A percentile compares a stretch with the other conserved stretches of the same genome.
Evolutionary conservation across 2,329 filamentous ascomycete species (phyloP).

Genomic region (Balansia obtecta): DNA sequence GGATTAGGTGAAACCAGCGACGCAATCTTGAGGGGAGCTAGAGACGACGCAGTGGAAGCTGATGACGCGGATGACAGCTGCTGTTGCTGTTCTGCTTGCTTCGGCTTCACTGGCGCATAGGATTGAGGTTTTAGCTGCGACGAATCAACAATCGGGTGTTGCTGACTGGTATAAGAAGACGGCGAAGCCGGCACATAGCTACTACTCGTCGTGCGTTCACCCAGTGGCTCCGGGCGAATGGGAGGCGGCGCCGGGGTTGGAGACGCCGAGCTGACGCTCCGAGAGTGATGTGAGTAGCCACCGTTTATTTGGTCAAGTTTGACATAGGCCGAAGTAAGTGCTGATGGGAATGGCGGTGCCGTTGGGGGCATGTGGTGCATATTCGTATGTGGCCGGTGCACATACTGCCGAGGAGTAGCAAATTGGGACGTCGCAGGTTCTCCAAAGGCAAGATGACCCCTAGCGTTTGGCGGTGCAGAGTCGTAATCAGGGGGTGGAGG

Average conservation of each 20-base stretch:
- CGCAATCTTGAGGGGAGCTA: conserved; percentile 26
- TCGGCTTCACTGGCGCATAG: not conserved
- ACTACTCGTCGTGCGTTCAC: conserved; percentile 25
- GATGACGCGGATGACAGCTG: not conserved
- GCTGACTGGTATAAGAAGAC: conserved; percentile 18
- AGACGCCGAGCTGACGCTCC: conserved; percentile 17
- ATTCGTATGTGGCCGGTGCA: conserved; percentile 16
- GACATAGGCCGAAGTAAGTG: conserved; percentile 29
- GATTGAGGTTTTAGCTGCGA: not conserved
- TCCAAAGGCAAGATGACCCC: conserved; percentile 23
- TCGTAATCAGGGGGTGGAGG: conserved; percentile 23
- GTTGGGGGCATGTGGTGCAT: conserved; percentile 21
- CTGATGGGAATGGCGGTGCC: conserved; percentile 20
- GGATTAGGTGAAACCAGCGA: conserved; percentile 18
- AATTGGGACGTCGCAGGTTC: conserved; percentile 22
- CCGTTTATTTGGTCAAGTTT: conserved; percentile 28
- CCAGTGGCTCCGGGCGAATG: conserved; percentile 19
- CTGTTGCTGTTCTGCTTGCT: not conserved
- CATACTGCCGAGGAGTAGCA: conserved; percentile 24
- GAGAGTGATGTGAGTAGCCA: conserved; percentile 14
- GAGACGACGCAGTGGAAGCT: conserved; percentile 13
- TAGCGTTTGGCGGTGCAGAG: conserved; percentile 12
- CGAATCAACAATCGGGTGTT: conserved; percentile 18
- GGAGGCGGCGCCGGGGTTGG: conserved; percentile 18
- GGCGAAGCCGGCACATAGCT: conserved; percentile 27